These are phyloP conservation scores for Leucosporidium creatinivorum DNA, from an alignment of 768 basidiomycete species.

Conservation along the genomic window DNA sequence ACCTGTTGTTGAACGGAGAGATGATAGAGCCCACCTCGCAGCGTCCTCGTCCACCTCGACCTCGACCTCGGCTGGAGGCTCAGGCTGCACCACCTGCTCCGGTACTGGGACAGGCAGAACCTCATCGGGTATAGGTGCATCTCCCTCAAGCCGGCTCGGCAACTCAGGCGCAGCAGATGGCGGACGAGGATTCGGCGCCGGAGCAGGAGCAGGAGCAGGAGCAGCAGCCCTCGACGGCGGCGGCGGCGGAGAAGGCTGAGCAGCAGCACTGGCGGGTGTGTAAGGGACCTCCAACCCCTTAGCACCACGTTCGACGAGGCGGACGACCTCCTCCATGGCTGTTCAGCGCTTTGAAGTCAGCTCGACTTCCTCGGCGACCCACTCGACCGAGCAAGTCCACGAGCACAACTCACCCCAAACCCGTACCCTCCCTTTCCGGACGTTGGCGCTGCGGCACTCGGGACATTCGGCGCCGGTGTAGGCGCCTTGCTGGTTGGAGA, in stretches of 20 bases:
- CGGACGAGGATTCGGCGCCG: background rate
- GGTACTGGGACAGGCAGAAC: too few species aligned
- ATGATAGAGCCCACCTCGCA: background rate
- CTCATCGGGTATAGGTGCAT: background rate
- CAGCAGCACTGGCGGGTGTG: too few species aligned
- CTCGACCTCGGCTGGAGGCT: background rate
- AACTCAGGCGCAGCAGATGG: background rate
- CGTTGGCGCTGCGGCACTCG: background rate
- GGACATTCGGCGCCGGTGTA: background rate
- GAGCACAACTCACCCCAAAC: background rate
- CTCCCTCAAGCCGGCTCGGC: background rate
- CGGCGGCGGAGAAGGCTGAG: too few species aligned
- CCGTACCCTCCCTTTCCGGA: background rate
- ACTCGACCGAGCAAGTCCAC: background rate
- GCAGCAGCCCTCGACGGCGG: too few species aligned
- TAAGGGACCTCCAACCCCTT: background rate
- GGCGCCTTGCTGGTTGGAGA: background rate
- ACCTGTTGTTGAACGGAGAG: too few species aligned
- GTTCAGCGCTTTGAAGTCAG: too few species aligned
- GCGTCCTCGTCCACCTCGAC: background rate
- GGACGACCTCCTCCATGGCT: background rate
- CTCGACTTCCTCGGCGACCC: too few species aligned
- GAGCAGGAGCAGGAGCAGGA: too few species aligned
- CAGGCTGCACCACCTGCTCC: too few species aligned
- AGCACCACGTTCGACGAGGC: background rate